Base-by-base conservation (phyloP, 23 red algal genomes). In the Gracilaria caudata region DNA sequence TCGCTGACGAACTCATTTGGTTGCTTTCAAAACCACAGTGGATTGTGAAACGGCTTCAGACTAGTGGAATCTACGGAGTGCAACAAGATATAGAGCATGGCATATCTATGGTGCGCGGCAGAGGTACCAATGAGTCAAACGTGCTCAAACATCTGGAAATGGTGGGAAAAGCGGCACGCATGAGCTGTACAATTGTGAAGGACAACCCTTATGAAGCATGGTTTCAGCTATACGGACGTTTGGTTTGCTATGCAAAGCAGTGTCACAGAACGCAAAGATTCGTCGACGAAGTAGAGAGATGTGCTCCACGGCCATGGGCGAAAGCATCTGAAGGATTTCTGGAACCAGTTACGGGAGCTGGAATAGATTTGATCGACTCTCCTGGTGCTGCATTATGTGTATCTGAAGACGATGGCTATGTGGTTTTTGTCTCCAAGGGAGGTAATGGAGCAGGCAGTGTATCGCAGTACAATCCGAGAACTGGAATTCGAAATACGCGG, bases 11-110 rank as follows among this genome's bases (percentile, higher is more conserved):
- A 7, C 38, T 75, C 5, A 21, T 75, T 9, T 75, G 70, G 70
- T 29, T 75, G 29, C 20, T 75, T 6, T 75, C 70, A 43, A 75
- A 51, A 51, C 70, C 70, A 29, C 38, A 75, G 23, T 75, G 70
- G 70, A 51, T 75, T 7, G 70, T 75, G 44, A 46, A 34, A n/a
- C 70, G 70, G 21, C 38, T 75, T 7, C 70, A 75, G 70, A 75
- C 8, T 7, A 43, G 70, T 17, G 70, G 70, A 23, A 37, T 75
- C 7, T 75, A 43, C 44, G 70, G 28, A 12, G 70, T 75, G 23
- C 12, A 75, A 40, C 7, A 23, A 8, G 70, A 75, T 40, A 21
- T 51, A 12, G 70, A 75, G 19, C 11, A 34, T 19, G 26, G 45
- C 7, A 49, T 13, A 49, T 49, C 7, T 13, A 13, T 13, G 45